These are phyloP conservation scores for Aspergillus ochraceus DNA, from an alignment of 2,329 filamentous ascomycete genomes.

Conservation along the genomic window DNA sequence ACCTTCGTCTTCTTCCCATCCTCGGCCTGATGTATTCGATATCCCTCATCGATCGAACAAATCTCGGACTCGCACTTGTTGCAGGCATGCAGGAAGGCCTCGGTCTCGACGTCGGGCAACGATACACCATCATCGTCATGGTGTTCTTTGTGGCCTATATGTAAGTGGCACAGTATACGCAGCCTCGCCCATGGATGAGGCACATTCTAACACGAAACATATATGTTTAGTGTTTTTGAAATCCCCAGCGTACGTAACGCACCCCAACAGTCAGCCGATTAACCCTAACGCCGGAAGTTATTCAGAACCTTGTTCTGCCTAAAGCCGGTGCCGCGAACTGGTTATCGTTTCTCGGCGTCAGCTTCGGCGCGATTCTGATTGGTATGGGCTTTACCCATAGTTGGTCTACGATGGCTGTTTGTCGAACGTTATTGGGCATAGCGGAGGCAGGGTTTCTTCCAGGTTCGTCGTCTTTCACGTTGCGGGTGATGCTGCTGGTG, in stretches of 20 bases:
- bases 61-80: constrained; percentile 34
- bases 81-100: constrained; percentile 30
- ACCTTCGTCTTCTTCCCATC: constrained; percentile 41
- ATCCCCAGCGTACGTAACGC: constrained; percentile 12
- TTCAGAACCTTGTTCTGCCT: constrained; percentile 27
- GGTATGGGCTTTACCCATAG: constrained; percentile 34
- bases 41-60: constrained; percentile 40
- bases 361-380: constrained; percentile 26
- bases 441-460: constrained; percentile 32
- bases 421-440: constrained; percentile 27
- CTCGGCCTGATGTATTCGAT: constrained; percentile 42
- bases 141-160: constrained; percentile 30
- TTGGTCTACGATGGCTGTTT: constrained; percentile 33
- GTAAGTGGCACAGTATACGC: constrained; percentile 11
- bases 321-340: constrained; percentile 27
- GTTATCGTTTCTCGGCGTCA: constrained; percentile 26
- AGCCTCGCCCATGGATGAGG: background rate
- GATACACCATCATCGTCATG: constrained; percentile 29
- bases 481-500: no score
- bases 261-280: background rate
- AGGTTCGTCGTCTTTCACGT: constrained; percentile 7
- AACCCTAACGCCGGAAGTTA: background rate
- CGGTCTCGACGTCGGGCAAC: constrained; percentile 21
- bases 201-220: background rate
- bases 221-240: constrained; percentile 8